phyloP scores from a whole-genome alignment of 257 asterid species.

The Leptodermis oblonga region DNA sequence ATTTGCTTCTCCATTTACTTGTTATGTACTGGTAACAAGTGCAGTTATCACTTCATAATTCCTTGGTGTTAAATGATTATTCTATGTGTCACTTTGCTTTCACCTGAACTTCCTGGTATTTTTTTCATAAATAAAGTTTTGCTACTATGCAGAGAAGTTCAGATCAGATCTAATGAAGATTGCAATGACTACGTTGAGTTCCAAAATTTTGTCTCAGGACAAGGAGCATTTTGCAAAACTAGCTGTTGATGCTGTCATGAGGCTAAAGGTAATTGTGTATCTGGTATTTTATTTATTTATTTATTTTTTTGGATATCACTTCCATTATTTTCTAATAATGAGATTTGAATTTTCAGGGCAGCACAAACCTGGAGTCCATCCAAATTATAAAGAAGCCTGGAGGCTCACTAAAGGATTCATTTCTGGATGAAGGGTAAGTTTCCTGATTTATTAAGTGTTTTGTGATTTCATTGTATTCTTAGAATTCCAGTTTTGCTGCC shows the following conservation, averaged over 20 bases:
- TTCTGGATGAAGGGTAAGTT: slow-evolving; percentile 81
- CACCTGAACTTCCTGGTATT: background rate
- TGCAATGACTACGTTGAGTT: slow-evolving; percentile 91
- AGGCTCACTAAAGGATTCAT: slow-evolving; percentile 81
- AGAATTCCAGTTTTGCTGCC: background rate
- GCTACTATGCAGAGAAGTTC: slow-evolving; percentile 53
- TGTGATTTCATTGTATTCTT: background rate
- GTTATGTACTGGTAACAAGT: background rate
- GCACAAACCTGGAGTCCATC: slow-evolving; percentile 86
- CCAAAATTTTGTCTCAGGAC: slow-evolving; percentile 90
- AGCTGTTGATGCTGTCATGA: slow-evolving; percentile 91
- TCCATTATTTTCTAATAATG: background rate
- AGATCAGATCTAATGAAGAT: slow-evolving; percentile 71
- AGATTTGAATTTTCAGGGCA: slow-evolving; percentile 59
- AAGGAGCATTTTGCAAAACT: slow-evolving; percentile 80
- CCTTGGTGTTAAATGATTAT: background rate
- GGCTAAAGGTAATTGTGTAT: slow-evolving; percentile 55
- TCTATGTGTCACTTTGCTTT: background rate
- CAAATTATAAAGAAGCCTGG: slow-evolving; percentile 95
- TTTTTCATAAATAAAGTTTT: background rate
- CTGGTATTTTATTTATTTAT: slow-evolving; percentile 10
- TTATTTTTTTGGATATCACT: background rate
- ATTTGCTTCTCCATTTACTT: background rate
- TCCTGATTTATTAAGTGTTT: background rate
- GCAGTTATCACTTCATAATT: background rate